Conservation (phyloP, 192 early-diverging fungal genomes). For the Coemansia pectinata region DNA sequence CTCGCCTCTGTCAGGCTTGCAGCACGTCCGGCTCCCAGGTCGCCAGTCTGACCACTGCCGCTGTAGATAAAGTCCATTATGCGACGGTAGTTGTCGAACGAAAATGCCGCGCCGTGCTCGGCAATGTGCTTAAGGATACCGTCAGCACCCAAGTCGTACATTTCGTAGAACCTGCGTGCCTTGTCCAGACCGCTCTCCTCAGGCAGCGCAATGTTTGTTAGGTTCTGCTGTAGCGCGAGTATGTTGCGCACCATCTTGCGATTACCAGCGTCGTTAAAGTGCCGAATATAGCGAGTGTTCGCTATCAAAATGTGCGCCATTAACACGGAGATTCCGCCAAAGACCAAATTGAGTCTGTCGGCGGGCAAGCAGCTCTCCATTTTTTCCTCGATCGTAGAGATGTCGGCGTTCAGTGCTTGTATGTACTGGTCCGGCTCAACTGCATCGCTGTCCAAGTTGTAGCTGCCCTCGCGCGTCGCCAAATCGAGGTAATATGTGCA, state of each 20-base stretch:
- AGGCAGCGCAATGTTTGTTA: constrained; percentile 73
- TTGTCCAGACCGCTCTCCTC: constrained; percentile 68
- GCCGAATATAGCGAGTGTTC: constrained; percentile 69
- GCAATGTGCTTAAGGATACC: constrained; percentile 63
- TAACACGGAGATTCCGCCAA: constrained; percentile 77
- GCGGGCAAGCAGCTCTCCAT: constrained; percentile 63
- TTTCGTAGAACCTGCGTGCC: constrained; percentile 72
- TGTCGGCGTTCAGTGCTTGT: constrained; percentile 74
- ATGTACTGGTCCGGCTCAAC: constrained; percentile 89
- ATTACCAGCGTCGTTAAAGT: constrained; percentile 68
- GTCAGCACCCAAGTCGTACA: constrained; percentile 64
- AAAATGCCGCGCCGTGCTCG: constrained; percentile 60
- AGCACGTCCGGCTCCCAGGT: constrained; percentile 22
- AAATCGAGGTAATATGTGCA: constrained; percentile 86
- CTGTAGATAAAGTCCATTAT: constrained; percentile 72
- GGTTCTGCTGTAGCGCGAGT: constrained; percentile 82
- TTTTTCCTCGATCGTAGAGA: constrained; percentile 75
- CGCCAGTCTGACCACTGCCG: constrained; percentile 29
- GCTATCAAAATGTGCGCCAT: constrained; percentile 69
- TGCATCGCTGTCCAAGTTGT: constrained; percentile 72
- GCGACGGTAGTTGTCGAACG: constrained; percentile 81
- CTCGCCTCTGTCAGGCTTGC: constrained; percentile 24
- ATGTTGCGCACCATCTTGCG: constrained; percentile 82
- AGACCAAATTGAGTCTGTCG: constrained; percentile 70
- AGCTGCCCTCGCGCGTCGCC: constrained; percentile 88